Evolutionary conservation across 306 rosid species (phyloP).

Genomic region (Vigna unguiculata): DNA sequence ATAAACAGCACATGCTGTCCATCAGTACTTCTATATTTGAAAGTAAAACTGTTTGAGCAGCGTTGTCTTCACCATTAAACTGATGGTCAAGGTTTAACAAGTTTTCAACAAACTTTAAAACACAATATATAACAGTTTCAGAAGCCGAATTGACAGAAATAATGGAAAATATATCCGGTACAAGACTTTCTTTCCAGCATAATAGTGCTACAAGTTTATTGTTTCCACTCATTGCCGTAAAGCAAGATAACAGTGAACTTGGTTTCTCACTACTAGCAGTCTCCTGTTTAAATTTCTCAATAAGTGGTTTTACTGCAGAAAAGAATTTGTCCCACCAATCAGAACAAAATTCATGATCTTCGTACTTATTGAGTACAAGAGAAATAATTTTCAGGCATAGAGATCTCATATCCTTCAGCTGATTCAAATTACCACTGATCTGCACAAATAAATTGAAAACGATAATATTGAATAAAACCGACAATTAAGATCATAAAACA

Average conservation of each 20-base stretch:
- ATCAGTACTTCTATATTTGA: constrained; percentile 71
- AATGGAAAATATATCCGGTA: constrained; percentile 86
- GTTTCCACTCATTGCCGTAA: constrained; percentile 86
- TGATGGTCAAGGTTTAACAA: constrained; percentile 72
- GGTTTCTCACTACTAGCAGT: constrained; percentile 93
- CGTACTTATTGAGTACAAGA: constrained; percentile 69
- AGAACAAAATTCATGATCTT: constrained; percentile 70
- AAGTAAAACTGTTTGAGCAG: constrained; percentile 56
- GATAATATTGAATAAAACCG: constrained; percentile 25
- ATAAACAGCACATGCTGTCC: constrained; percentile 69
- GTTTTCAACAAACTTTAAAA: constrained; percentile 83
- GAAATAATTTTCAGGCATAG: constrained; percentile 80
- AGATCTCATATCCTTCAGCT: constrained; percentile 91
- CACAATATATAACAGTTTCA: constrained; percentile 72
- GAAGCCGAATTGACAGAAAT: constrained; percentile 68
- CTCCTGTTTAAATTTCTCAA: constrained; percentile 80
- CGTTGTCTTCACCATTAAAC: constrained; percentile 60
- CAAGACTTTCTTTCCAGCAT: constrained; percentile 66
- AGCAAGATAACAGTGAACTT: constrained; percentile 90
- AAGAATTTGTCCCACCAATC: constrained; percentile 89
- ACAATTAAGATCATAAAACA: constrained; percentile 20
- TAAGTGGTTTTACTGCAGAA: constrained; percentile 66
- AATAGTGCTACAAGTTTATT: constrained; percentile 66
- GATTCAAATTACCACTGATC: constrained; percentile 60
- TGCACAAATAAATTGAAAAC: constrained; percentile 50